phyloP scores from a whole-genome alignment of 2,329 filamentous ascomycete genomes.

The Aspergillus ibericus region DNA sequence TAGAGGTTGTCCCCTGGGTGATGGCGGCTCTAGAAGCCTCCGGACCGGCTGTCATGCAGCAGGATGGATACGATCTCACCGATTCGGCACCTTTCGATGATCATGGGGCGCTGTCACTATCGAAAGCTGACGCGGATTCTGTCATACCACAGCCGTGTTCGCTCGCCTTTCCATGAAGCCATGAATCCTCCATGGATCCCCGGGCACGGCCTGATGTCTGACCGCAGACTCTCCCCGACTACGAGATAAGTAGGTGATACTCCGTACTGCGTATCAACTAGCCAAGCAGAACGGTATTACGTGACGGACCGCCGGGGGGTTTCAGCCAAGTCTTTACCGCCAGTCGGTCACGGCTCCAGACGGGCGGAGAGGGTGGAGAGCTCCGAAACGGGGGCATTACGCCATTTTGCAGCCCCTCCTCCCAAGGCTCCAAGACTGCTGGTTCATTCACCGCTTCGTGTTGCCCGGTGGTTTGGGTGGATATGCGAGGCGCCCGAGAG shows the following conservation, averaged over 20 bases:
- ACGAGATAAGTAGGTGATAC: no score
- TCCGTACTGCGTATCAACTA: no score
- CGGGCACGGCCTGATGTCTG: neutral
- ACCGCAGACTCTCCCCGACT: neutral
- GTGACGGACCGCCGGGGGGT: neutral
- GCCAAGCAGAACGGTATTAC: neutral
- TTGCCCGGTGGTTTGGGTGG: neutral
- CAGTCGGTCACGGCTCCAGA: neutral
- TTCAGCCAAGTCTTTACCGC: neutral
- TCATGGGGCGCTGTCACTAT: neutral
- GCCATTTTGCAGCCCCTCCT: neutral
- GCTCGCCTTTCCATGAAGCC: no score
- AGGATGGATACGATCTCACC: neutral
- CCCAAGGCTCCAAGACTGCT: neutral
- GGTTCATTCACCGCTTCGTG: constrained; percentile 6
- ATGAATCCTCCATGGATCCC: no score
- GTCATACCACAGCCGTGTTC: neutral
- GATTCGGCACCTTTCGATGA: neutral
- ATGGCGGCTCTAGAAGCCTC: neutral
- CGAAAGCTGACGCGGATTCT: neutral
- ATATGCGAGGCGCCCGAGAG: neutral
- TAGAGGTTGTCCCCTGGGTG: neutral
- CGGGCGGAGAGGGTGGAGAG: neutral
- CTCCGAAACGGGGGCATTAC: constrained; percentile 1
- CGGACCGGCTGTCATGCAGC: neutral